Evolutionary conservation across 108 stramenopile species (phyloP).

Genomic region (Nitzschia sp.): DNA sequence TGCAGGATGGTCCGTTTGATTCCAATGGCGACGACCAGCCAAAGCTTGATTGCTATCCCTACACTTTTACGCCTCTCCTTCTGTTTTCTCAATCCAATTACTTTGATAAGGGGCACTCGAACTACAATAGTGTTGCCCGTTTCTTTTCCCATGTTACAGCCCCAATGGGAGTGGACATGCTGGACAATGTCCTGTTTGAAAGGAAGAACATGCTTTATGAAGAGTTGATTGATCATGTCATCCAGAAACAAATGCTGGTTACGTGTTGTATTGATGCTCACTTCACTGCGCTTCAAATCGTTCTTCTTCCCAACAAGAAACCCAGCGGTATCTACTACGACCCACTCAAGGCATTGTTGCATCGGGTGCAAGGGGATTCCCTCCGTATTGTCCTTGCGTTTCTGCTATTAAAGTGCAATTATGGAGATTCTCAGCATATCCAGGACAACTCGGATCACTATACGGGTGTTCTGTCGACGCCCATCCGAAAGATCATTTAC

Average conservation of each 20-base stretch:
- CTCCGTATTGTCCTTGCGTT: conserved; percentile 14
- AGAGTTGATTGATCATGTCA: conserved; percentile 24
- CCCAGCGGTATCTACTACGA: conserved; percentile 26
- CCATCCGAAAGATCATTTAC: conserved; percentile 17
- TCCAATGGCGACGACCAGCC: conserved; percentile 6
- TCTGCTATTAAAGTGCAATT: conserved; percentile 34
- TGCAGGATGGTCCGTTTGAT: not conserved
- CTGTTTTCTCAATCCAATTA: conserved; percentile 26
- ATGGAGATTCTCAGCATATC: conserved; percentile 33
- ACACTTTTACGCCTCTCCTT: conserved; percentile 32
- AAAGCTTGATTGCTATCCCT: conserved; percentile 35
- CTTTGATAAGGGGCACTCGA: conserved; percentile 42
- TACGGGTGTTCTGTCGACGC: conserved; percentile 17
- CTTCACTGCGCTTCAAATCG: conserved; percentile 32
- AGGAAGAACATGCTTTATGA: conserved; percentile 42
- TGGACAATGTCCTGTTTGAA: conserved; percentile 36
- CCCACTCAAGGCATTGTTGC: conserved; percentile 15
- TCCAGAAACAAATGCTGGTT: conserved; percentile 16
- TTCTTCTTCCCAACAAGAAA: conserved; percentile 2
- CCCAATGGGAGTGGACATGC: conserved; percentile 26
- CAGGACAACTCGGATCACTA: conserved; percentile 34
- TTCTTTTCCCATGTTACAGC: conserved; percentile 23
- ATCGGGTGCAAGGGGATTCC: conserved; percentile 15
- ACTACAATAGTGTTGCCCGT: conserved; percentile 35
- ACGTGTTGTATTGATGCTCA: conserved; percentile 35